phyloP scores from a whole-genome alignment of 202 grass and related monocot species.

The Carex arenaria region DNA sequence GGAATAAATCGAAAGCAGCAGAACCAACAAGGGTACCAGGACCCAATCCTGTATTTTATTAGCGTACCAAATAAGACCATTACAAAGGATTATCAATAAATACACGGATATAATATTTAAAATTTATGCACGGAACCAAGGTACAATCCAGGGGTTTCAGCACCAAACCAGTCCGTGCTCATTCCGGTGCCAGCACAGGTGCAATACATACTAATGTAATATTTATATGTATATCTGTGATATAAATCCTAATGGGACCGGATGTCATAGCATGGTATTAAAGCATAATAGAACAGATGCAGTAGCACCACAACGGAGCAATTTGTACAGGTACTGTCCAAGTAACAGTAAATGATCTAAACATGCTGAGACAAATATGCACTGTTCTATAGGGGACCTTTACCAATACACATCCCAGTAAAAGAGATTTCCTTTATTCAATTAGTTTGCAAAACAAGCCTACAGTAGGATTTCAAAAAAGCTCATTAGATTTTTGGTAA shows the following conservation, averaged over 20 bases:
- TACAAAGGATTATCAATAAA: not conserved
- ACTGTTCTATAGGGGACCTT: not conserved
- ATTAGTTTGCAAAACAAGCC: not conserved
- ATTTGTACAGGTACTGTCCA: not conserved
- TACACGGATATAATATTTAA: not conserved
- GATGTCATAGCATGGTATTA: not conserved
- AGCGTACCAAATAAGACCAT: not conserved
- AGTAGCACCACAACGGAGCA: not conserved
- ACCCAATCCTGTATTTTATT: constrained; percentile 56
- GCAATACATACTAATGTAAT: not conserved
- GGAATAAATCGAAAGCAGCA: constrained; percentile 86
- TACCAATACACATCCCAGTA: not conserved
- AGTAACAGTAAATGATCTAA: not conserved
- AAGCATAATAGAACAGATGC: not conserved
- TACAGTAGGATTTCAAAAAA: not conserved
- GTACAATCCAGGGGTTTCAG: not conserved
- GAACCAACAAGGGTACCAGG: constrained; percentile 90
- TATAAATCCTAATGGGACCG: not conserved
- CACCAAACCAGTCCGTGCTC: not conserved
- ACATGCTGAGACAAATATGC: not conserved
- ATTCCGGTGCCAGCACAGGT: not conserved
- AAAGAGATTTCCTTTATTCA: not conserved
- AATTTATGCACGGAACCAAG: not conserved
- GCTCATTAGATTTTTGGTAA: not conserved
- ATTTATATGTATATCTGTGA: not conserved